These are phyloP conservation scores for Microdochium trichocladiopsis DNA, from an alignment of 2,329 filamentous ascomycete genomes.

Conservation along the genomic window DNA sequence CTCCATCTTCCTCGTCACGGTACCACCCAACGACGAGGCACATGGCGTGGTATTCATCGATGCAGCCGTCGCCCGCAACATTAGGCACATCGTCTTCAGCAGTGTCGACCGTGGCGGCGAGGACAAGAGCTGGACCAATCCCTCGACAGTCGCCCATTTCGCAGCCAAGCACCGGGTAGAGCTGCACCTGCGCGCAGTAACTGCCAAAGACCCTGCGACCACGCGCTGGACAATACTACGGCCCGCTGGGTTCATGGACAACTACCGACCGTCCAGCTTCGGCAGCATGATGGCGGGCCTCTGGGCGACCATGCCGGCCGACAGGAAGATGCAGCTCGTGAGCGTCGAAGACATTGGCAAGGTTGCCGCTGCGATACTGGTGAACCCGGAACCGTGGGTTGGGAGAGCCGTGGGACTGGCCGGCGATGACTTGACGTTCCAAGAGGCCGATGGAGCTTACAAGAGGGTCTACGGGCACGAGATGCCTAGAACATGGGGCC, in stretches of 20 bases:
- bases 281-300: slow-evolving; percentile 22
- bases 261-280: slow-evolving; percentile 23
- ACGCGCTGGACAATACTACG: slow-evolving; percentile 30
- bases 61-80: slow-evolving; percentile 26
- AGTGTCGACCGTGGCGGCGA: slow-evolving; percentile 59
- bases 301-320: slow-evolving; percentile 16
- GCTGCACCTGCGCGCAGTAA: slow-evolving; percentile 40
- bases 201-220: slow-evolving; percentile 9
- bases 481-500: not conserved
- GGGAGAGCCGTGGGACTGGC: slow-evolving; percentile 24
- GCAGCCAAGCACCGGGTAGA: slow-evolving; percentile 53
- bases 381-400: slow-evolving; percentile 15
- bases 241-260: slow-evolving; percentile 33
- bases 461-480: not conserved
- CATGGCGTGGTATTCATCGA: slow-evolving; percentile 8
- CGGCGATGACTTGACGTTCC: slow-evolving; percentile 15
- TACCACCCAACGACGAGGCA: not conserved
- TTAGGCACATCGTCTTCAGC: slow-evolving; percentile 54
- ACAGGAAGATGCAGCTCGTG: slow-evolving; percentile 26
- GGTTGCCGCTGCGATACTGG: slow-evolving; percentile 24
- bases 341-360: slow-evolving; percentile 29
- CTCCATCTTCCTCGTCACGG: not conserved
- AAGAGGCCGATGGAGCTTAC: not conserved
- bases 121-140: slow-evolving; percentile 34
- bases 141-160: slow-evolving; percentile 51